Conservation (phyloP, 768 basidiomycete species). For the Lactifluus echinatus region DNA sequence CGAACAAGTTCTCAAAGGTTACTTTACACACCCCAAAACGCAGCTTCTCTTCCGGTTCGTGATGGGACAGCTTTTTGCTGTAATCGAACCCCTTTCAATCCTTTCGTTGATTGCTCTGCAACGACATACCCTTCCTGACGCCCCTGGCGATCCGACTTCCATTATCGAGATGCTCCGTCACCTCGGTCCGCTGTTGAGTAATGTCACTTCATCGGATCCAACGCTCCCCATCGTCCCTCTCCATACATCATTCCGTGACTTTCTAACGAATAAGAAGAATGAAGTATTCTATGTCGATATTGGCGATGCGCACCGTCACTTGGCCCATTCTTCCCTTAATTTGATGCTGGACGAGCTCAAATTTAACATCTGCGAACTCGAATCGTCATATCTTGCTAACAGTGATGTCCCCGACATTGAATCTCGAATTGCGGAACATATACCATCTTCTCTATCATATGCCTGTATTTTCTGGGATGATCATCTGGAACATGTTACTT, state of each 20-base stretch:
- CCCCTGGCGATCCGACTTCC: neutral
- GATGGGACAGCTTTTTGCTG: neutral
- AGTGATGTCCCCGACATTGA: too few relatives aligned
- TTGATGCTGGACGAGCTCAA: neutral
- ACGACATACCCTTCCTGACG: neutral
- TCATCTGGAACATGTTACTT: neutral
- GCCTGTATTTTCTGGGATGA: neutral
- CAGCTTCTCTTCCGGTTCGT: neutral
- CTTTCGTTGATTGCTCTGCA: too few relatives aligned
- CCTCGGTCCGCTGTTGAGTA: neutral
- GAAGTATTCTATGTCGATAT: neutral
- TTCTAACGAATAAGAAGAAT: neutral
- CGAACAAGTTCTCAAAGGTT: neutral
- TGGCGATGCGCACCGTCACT: neutral
- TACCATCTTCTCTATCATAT: neutral
- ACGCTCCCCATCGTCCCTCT: neutral
- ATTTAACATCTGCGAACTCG: neutral
- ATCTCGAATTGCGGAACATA: neutral
- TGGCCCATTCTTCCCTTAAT: neutral
- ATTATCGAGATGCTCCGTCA: neutral
- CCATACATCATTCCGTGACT: neutral
- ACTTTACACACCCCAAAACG: neutral
- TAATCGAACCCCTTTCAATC: neutral
- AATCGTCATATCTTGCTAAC: neutral
- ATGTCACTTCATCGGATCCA: neutral